Evolutionary conservation across 495 filamentous ascomycete species (phyloP).

Genomic region (Xylaria acuta): DNA sequence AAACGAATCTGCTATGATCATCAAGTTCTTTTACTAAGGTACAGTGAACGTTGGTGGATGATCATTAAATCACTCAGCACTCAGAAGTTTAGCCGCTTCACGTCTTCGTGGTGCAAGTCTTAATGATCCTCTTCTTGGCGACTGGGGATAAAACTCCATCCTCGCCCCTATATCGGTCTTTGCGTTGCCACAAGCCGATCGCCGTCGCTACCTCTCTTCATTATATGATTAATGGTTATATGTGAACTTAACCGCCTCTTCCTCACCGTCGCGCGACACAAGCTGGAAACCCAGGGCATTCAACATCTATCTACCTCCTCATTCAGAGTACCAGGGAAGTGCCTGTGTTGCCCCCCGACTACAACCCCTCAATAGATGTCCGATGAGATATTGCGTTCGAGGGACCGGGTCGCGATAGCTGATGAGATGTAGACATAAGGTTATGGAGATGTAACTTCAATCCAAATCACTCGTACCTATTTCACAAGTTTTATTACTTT

Average conservation of each 20-base stretch:
- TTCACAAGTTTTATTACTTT: neutral
- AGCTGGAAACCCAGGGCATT: neutral
- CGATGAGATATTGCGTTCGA: neutral
- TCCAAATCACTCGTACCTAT: neutral
- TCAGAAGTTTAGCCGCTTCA: neutral
- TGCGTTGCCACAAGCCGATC: neutral
- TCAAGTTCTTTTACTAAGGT: neutral
- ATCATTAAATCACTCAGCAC: neutral
- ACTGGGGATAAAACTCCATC: neutral
- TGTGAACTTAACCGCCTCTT: neutral
- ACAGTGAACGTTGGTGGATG: neutral
- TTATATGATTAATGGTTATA: neutral
- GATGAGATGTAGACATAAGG: neutral
- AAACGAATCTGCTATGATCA: neutral
- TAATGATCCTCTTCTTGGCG: neutral
- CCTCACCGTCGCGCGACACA: neutral
- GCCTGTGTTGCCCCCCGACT: neutral
- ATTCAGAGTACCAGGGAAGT: neutral
- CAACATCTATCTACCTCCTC: neutral
- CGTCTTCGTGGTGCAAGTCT: neutral
- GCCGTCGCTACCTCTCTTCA: neutral
- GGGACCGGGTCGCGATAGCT: neutral
- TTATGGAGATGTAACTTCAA: neutral
- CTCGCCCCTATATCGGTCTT: neutral
- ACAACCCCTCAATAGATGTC: neutral